Evolutionary conservation across 2,329 filamentous ascomycete genomes (phyloP).

Genomic region (Pseudohalonectria lignicola): DNA sequence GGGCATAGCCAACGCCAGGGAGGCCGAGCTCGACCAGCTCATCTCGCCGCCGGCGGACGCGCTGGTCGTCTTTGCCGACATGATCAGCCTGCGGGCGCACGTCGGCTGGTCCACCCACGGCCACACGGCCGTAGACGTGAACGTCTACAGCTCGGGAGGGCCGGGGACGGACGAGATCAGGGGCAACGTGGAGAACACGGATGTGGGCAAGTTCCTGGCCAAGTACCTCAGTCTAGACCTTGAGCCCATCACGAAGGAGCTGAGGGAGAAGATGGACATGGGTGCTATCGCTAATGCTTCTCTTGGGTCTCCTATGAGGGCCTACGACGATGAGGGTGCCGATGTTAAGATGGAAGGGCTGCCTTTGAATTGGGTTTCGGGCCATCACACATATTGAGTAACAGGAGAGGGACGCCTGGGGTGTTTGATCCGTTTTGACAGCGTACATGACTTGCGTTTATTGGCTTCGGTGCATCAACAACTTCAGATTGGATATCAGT

Average conservation of each 20-base stretch:
- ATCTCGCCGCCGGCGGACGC: constrained; percentile 45
- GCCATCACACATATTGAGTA: not conserved
- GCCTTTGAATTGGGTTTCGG: not conserved
- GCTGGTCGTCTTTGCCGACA: constrained; percentile 58
- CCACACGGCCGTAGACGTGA: constrained; percentile 89
- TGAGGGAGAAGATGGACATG: constrained; percentile 38
- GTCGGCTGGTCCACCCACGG: constrained; percentile 93
- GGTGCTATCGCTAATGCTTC: not conserved
- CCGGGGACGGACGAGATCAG: constrained; percentile 51
- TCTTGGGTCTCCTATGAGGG: no score
- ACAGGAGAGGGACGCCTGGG: no score
- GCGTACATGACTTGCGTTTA: no score
- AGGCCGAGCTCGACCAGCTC: constrained; percentile 59
- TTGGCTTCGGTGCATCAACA: no score
- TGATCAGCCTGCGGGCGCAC: constrained; percentile 79
- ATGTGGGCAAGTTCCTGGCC: constrained; percentile 73
- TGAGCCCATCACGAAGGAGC: constrained; percentile 62
- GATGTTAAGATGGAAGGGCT: constrained; percentile 5
- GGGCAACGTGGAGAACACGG: constrained; percentile 92
- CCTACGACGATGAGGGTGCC: not conserved
- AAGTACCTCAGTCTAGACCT: constrained; percentile 74
- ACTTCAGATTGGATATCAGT: no score
- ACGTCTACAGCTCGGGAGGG: constrained; percentile 77
- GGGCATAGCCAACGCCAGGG: constrained; percentile 63
- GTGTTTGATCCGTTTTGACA: no score